Base-by-base conservation (phyloP, 345 rosid genomes). In the Hirschfeldia incana region DNA sequence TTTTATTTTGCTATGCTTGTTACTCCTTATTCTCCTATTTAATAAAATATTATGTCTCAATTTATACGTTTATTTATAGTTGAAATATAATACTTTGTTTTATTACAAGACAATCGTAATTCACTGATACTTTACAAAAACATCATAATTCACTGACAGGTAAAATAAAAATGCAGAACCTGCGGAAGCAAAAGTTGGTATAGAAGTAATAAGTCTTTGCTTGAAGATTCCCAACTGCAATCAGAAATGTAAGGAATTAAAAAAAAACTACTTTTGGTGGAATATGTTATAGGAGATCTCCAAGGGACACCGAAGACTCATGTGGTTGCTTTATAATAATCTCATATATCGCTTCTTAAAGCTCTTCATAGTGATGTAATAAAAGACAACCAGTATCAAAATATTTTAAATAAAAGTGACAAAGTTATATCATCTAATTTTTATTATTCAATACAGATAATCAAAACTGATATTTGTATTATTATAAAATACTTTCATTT, bases 81-180 rank as follows among this genome's bases (percentile, higher is more conserved):
- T 29, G 10, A 62, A 62, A 36, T 36, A 17, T 17, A 16, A 17
- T 39, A 17, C 3, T 28, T 60, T 8, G 15, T 26, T 58, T 21
- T 72, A 9, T 72, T 59, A 59, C 21, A 39, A 59, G 9, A 60
- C 53, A 44, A 15, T 44, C 53, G 1, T 21, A 21, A 21, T 21
- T 21, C 21, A 21, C 21, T 21, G 21, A 21, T 21, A 21, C 21
- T 21, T 21, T 21, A 21, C 21, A 21, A 21, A 21, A 21, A 21
- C 21, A 21, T 21, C 21, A 21, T 21, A 21, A 21, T 21, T 21
- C 21, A 44, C 53, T 44, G 53, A 44, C 4, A 15, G 11, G 6
- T 34, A 53, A 55, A 70, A 3, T 10, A 70, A 70, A 69, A 55
- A 1, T 72, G 37, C 39, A 72, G 76, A 72, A n/a, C 4, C 15